Conservation (phyloP, 2,329 filamentous ascomycete species). For the Magnaporthiopsis rhizophila region DNA sequence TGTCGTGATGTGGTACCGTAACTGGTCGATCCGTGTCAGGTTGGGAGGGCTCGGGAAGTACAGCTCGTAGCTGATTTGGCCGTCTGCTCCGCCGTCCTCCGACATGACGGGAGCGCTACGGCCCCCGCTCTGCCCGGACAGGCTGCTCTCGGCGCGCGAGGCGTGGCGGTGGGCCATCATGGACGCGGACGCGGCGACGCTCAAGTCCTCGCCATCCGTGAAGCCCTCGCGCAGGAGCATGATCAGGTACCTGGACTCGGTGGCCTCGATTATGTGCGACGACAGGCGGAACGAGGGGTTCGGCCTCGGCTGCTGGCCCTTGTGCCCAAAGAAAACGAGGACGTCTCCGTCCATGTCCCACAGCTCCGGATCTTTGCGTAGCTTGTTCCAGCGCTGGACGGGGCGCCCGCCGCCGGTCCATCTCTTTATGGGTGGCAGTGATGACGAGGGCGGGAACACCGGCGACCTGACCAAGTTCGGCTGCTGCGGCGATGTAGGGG, state of each 20-base stretch:
- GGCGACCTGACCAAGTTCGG: conserved; percentile 37
- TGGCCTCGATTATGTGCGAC: conserved; percentile 50
- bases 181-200: conserved; percentile 24
- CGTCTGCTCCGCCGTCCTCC: conserved; percentile 39
- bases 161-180: conserved; percentile 29
- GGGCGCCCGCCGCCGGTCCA: conserved; percentile 44
- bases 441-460: conserved; percentile 26
- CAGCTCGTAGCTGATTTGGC: conserved; percentile 53
- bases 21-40: conserved; percentile 37
- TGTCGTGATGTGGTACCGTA: conserved; percentile 55
- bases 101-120: conserved; percentile 31
- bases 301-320: conserved; percentile 33
- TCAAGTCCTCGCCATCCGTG: conserved; percentile 37
- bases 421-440: conserved; percentile 36
- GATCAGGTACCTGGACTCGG: conserved; percentile 45
- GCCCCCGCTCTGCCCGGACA: conserved; percentile 14
- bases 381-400: conserved; percentile 46
- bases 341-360: conserved; percentile 56
- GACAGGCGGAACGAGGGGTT: conserved; percentile 49
- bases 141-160: conserved; percentile 7
- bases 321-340: conserved; percentile 45
- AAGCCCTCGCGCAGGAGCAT: conserved; percentile 45
- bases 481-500: background rate
- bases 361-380: conserved; percentile 50
- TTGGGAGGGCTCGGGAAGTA: conserved; percentile 51